Conservation (phyloP, 257 asterid species). For the Scutellaria barbata region DNA sequence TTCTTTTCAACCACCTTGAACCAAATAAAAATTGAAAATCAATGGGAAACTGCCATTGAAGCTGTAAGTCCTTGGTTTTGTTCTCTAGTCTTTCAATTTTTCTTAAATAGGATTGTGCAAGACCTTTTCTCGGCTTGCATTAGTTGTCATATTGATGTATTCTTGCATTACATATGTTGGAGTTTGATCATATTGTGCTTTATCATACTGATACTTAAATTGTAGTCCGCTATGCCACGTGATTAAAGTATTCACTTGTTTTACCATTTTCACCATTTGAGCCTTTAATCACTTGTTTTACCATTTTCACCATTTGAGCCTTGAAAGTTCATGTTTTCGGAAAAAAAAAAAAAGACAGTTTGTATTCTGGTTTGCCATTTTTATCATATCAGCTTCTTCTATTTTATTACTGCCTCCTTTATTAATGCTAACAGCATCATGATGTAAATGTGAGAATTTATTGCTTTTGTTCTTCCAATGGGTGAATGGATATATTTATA, state of each 20-base stretch:
- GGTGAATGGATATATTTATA: neutral
- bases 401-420: neutral
- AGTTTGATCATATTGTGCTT: too few relatives aligned
- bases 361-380: constrained; percentile 6
- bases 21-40: constrained; percentile 9
- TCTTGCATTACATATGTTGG: neutral
- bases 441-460: neutral
- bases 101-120: neutral
- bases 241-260: neutral
- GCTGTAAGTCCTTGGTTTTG: constrained; percentile 10
- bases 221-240: neutral
- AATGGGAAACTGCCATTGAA: neutral
- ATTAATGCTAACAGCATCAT: neutral
- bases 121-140: neutral
- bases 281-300: neutral
- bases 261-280: neutral
- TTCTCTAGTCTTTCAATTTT: neutral
- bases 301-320: neutral
- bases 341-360: neutral
- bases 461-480: neutral
- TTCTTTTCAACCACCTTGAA: constrained; percentile 3
- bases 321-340: too few relatives aligned
- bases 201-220: too few relatives aligned
- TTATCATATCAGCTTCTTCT: neutral
- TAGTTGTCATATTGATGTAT: neutral